phyloP scores from a whole-genome alignment of 1,284 basidiomycete genomes.

The Amylostereum chailletii region DNA sequence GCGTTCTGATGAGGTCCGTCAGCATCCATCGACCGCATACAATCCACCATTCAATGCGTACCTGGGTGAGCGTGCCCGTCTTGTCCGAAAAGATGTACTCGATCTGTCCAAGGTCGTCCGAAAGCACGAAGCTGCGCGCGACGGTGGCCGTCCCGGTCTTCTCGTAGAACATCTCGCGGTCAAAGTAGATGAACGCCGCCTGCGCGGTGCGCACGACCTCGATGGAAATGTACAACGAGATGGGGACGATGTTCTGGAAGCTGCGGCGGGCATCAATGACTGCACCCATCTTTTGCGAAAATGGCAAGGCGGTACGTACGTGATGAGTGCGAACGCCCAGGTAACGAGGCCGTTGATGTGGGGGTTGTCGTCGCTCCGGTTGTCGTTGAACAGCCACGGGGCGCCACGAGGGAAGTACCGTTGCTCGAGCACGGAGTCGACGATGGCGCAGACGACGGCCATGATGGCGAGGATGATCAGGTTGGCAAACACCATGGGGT shows the following conservation, averaged over 20 bases:
- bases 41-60: constrained; percentile 11
- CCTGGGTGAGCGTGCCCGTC: constrained; percentile 92
- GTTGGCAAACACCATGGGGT: constrained; percentile 93
- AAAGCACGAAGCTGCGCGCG: constrained; percentile 92
- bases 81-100: constrained; percentile 97
- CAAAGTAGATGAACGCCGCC: constrained; percentile 89
- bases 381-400: constrained; percentile 75
- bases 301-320: constrained; percentile 35
- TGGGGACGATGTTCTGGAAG: constrained; percentile 91
- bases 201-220: constrained; percentile 85
- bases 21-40: neutral
- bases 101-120: constrained; percentile 94
- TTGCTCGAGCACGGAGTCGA: constrained; percentile 76
- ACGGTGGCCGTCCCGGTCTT: constrained; percentile 70
- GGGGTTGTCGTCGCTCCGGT: constrained; percentile 74
- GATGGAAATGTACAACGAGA: constrained; percentile 96
- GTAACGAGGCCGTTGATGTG: constrained; percentile 89
- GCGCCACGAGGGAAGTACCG: constrained; percentile 61
- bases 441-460: constrained; percentile 80
- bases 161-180: constrained; percentile 82
- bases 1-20: constrained; percentile 58
- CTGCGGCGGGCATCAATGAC: constrained; percentile 20
- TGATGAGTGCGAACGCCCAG: constrained; percentile 85
- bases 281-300: neutral
- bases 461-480: constrained; percentile 75